Evolutionary conservation across 345 rosid species (phyloP), one percentile per base, ranked within the genome.

Genomic region (Euphorbia pulcherrima): DNA sequence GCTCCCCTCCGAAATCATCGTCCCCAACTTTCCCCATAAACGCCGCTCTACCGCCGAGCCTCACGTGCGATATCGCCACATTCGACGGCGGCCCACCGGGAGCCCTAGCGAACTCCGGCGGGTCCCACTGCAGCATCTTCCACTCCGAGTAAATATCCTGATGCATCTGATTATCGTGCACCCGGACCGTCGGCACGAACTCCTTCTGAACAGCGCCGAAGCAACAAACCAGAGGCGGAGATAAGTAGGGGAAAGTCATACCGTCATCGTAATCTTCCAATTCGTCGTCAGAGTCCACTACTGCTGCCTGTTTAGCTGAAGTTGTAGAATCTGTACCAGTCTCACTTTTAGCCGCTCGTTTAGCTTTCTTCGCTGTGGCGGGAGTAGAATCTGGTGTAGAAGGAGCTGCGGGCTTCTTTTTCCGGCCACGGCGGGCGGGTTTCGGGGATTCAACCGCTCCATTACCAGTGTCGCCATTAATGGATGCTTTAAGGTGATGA

Each of bases 81-180:
- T 90, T 89, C 14, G 88, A 86, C 12, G 90, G 88, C 0, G 97
- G 79, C 53, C 99, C 96, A 27, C 97, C 97, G 0, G 92, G 98
- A 9, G 94, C 90, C 67, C 96, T 71, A 4, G 75, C 87, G 68
- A 90, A 90, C 81, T 94, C 96, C 50, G 97, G 95, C 14, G 97
- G 97, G 62, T 87, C 90, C 96, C 95, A 90, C 77, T 90, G 97
- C 24, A 94, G 81, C 96, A 85, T 86, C 79, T 90, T 94, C 97
- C 97, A 90, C 74, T 86, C 79, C 20, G 95, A 89, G 82, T 94
- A 90, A 0, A 83, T 89, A 55, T 94, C 96, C 65, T 88, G 96
- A 58, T 94, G 91, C 95, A 86, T 84, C 67, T 72, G 90, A 9
- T 85, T 77, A 57, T 89, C 90, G 71, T 86, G 87, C 50, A 84